Conservation (phyloP, 2,329 filamentous ascomycete genomes). For the Epichloe amarillans region DNA sequence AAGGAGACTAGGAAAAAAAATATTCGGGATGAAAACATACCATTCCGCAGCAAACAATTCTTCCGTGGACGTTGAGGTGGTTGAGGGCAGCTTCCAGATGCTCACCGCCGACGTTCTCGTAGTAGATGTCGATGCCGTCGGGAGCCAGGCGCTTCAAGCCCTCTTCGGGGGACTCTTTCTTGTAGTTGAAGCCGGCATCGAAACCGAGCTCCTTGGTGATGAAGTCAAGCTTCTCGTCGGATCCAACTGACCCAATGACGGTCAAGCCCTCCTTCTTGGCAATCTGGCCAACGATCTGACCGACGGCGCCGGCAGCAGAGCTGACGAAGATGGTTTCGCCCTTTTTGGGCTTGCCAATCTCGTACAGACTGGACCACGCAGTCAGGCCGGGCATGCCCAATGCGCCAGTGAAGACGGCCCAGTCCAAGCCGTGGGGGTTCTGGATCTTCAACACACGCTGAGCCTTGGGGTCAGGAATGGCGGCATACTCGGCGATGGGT, state of each 20-base stretch:
- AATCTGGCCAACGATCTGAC: slow-evolving; percentile 70
- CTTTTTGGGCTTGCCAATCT: slow-evolving; percentile 50
- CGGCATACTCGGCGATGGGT: slow-evolving; percentile 57
- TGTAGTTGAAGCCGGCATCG: slow-evolving; percentile 70
- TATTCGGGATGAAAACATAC: slow-evolving; percentile 17
- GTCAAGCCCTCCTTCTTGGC: slow-evolving; percentile 68
- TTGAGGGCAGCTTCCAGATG: slow-evolving; percentile 34
- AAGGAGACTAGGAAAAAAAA: neutral
- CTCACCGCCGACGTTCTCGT: slow-evolving; percentile 40
- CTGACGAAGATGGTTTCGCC: slow-evolving; percentile 72
- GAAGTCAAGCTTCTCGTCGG: slow-evolving; percentile 67
- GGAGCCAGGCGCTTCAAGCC: slow-evolving; percentile 60
- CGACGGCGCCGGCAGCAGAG: slow-evolving; percentile 68
- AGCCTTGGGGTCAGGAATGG: slow-evolving; percentile 32
- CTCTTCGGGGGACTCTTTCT: slow-evolving; percentile 58
- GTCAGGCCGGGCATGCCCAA: slow-evolving; percentile 51
- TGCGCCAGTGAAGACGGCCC: slow-evolving; percentile 57
- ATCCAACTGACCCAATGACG: slow-evolving; percentile 70
- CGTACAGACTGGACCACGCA: slow-evolving; percentile 54
- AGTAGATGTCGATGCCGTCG: slow-evolving; percentile 59
- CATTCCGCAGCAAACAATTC: slow-evolving; percentile 54
- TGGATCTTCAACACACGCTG: slow-evolving; percentile 40
- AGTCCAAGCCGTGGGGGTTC: slow-evolving; percentile 56
- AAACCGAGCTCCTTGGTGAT: slow-evolving; percentile 36
- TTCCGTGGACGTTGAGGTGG: slow-evolving; percentile 45